Percentiles rank a stretch among this genome's conserved stretches.
phyloP scores from a whole-genome alignment of 208 protist genomes.

The Naegleria fowleri region DNA sequence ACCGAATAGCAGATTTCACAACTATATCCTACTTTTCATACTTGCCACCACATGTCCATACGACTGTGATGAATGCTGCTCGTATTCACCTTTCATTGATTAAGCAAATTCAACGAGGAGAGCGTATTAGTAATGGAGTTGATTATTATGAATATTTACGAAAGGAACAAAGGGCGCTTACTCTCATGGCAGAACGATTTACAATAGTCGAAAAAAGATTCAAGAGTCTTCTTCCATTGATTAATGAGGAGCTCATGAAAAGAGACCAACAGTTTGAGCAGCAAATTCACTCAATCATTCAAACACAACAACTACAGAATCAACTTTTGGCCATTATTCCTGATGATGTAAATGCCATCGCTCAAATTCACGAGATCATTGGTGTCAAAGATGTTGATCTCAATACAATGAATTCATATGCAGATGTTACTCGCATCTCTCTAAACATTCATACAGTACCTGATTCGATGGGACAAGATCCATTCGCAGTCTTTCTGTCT shows the following conservation, averaged over 20 bases:
- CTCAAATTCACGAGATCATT: background rate
- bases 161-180: background rate
- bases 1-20: background rate
- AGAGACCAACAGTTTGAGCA: background rate
- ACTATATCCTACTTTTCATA: background rate
- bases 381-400: no score
- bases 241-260: background rate
- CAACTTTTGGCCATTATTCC: background rate
- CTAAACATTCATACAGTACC: background rate
- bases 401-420: no score
- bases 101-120: background rate
- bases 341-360: background rate
- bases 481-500: background rate
- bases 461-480: background rate
- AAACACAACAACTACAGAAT: background rate
- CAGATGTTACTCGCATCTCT: background rate
- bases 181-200: background rate
- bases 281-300: background rate
- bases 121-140: background rate
- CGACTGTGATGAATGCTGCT: background rate
- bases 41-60: background rate
- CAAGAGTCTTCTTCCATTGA: background rate
- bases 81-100: background rate
- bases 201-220: background rate
- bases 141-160: background rate